These are phyloP conservation scores for Phaeosphaeria sp. DNA, from an alignment of 2,329 filamentous ascomycete species.

Conservation along the genomic window DNA sequence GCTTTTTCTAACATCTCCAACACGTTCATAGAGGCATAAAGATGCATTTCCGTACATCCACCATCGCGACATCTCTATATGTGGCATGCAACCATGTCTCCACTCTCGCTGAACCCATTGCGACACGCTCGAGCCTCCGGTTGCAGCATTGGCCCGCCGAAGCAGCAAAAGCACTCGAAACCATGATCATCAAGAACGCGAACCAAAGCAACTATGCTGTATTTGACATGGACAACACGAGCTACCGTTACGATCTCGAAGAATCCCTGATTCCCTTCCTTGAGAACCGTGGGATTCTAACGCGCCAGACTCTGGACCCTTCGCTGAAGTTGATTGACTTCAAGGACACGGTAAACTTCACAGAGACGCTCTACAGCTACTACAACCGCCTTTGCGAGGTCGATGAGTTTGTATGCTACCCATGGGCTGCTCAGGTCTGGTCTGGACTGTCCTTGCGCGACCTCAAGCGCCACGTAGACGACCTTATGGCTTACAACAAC, in stretches of 20 bases:
- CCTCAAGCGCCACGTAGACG: slow-evolving; percentile 37
- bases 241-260: slow-evolving; percentile 38
- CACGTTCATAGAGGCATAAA: not conserved
- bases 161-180: slow-evolving; percentile 31
- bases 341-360: slow-evolving; percentile 41
- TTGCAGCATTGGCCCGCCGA: slow-evolving; percentile 35
- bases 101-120: not conserved
- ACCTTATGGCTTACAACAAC: slow-evolving; percentile 35
- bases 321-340: slow-evolving; percentile 38
- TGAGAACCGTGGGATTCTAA: slow-evolving; percentile 40
- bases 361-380: slow-evolving; percentile 40
- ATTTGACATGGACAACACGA: slow-evolving; percentile 44
- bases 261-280: slow-evolving; percentile 38
- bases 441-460: slow-evolving; percentile 33
- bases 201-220: slow-evolving; percentile 41
- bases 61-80: slow-evolving; percentile 26
- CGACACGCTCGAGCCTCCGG: slow-evolving; percentile 14
- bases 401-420: slow-evolving; percentile 39
- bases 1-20: not conserved
- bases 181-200: slow-evolving; percentile 37
- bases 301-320: slow-evolving; percentile 36
- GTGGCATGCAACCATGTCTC: slow-evolving; percentile 24
- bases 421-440: slow-evolving; percentile 39
- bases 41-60: slow-evolving; percentile 6
- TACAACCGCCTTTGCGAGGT: slow-evolving; percentile 39